A percentile compares a stretch with the other conserved stretches of the same genome.
These are phyloP conservation scores for Myxozyma mucilagina DNA, from an alignment of 805 yeast species.

Conservation along the genomic window DNA sequence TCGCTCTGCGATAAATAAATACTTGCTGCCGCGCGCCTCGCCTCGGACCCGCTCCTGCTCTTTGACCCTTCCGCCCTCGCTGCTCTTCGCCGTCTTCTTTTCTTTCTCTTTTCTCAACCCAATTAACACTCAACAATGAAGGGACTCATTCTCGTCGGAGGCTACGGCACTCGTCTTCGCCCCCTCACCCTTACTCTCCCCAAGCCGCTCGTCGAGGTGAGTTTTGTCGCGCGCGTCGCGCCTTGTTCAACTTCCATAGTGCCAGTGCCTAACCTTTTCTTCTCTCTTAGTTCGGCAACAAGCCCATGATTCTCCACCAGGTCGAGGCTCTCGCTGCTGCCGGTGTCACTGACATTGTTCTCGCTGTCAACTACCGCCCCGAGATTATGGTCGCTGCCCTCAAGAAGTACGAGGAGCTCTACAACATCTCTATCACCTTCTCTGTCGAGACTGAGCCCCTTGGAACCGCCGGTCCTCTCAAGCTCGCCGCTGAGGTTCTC, in stretches of 20 bases:
- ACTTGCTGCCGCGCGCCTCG: background rate
- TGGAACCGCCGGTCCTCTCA: conserved; percentile 99
- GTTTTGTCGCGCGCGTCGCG: background rate
- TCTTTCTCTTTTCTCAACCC: background rate
- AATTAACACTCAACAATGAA: conserved; percentile 15
- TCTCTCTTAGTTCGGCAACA: conserved; percentile 75
- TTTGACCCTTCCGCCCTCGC: conserved; percentile 2
- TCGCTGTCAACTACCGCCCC: conserved; percentile 99
- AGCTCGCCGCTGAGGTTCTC: conserved; percentile 90
- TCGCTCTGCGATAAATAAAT: conserved; percentile 8
- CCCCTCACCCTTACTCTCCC: conserved; percentile 58
- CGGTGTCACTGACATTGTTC: conserved; percentile 97
- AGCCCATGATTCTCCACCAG: conserved; percentile 98
- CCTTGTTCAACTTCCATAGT: background rate
- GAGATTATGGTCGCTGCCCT: conserved; percentile 97
- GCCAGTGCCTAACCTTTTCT: background rate
- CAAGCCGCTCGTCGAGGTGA: conserved; percentile 38
- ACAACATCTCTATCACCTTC: conserved; percentile 93
- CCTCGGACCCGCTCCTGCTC: background rate
- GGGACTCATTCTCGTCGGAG: conserved; percentile 90
- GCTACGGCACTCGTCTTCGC: conserved; percentile 99
- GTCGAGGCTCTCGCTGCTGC: conserved; percentile 97
- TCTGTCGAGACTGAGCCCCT: conserved; percentile 99
- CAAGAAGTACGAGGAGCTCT: conserved; percentile 89
- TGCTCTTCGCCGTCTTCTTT: conserved; percentile 5